A percentile compares a stretch with the other conserved stretches of the same genome.
Evolutionary conservation across 2,329 filamentous ascomycete genomes (phyloP).

Genomic region (Paecilomyces variotii): DNA sequence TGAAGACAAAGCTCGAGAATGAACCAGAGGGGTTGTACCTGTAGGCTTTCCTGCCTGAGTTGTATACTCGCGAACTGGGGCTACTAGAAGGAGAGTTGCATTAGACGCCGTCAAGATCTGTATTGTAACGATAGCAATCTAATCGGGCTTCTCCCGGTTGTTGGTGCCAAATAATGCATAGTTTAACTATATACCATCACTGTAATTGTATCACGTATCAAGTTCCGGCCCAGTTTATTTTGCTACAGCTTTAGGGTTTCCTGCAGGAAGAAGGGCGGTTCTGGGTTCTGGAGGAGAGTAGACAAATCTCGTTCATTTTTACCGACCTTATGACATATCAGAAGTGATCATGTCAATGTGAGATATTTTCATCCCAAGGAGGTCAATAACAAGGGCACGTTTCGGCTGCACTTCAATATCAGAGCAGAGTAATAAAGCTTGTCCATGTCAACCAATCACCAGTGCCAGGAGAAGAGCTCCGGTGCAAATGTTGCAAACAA

Average conservation of each 20-base stretch:
- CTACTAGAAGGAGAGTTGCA: background rate
- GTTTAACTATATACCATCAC: background rate
- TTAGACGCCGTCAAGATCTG: background rate
- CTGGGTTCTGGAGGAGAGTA: no score
- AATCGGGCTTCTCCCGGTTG: background rate
- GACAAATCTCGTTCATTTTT: no score
- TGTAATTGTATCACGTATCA: background rate
- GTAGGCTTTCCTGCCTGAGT: conserved; percentile 45
- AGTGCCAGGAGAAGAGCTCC: background rate
- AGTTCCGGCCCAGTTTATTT: background rate
- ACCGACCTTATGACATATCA: no score
- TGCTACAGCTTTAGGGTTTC: background rate
- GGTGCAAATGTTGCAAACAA: conserved; percentile 19
- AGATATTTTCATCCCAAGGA: no score
- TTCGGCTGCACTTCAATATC: no score
- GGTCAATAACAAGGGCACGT: no score
- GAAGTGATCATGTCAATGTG: no score
- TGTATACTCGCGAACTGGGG: background rate
- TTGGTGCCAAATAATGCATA: background rate
- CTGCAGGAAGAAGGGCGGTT: background rate
- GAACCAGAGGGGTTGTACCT: conserved; percentile 98
- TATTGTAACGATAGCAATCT: conserved; percentile 1
- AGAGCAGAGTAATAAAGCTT: no score
- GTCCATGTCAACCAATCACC: background rate
- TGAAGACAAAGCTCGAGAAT: conserved; percentile 98